phyloP scores from a whole-genome alignment of 208 protist genomes.

The Lotmaria passim region DNA sequence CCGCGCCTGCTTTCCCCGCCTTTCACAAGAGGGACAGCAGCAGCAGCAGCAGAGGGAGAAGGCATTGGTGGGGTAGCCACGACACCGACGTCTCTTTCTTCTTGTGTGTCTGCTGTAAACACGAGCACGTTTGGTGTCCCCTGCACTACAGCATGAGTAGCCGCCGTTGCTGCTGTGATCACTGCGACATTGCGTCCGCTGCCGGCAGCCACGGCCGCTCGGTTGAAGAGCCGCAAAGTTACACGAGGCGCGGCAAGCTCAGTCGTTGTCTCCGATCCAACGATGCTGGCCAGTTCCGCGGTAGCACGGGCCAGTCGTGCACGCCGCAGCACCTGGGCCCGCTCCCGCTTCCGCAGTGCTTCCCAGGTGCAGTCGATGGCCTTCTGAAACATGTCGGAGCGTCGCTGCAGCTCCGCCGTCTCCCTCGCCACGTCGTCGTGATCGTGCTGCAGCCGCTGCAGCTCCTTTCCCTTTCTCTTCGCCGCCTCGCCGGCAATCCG shows the following conservation, averaged over 20 bases:
- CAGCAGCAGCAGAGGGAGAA: background rate
- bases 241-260: constrained; percentile 10
- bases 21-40: no score
- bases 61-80: no score
- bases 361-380: constrained; percentile 32
- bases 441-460: constrained; percentile 52
- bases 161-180: background rate
- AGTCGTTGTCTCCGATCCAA: background rate
- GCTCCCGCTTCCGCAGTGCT: constrained; percentile 50
- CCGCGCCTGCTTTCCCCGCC: background rate
- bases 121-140: background rate
- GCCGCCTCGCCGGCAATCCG: constrained; percentile 45
- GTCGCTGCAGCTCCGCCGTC: constrained; percentile 30
- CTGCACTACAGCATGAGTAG: background rate
- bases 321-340: constrained; percentile 50
- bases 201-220: constrained; percentile 14
- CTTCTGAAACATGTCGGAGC: constrained; percentile 23
- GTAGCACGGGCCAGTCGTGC: constrained; percentile 38
- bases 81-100: no score
- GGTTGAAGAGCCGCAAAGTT: constrained; percentile 23
- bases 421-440: constrained; percentile 51
- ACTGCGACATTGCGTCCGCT: constrained; percentile 17
- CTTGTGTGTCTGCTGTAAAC: background rate
- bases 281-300: constrained; percentile 36
- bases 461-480: constrained; percentile 66